phyloP scores from a whole-genome alignment of 2,329 filamentous ascomycete species.

The Aspergillus sp. region DNA sequence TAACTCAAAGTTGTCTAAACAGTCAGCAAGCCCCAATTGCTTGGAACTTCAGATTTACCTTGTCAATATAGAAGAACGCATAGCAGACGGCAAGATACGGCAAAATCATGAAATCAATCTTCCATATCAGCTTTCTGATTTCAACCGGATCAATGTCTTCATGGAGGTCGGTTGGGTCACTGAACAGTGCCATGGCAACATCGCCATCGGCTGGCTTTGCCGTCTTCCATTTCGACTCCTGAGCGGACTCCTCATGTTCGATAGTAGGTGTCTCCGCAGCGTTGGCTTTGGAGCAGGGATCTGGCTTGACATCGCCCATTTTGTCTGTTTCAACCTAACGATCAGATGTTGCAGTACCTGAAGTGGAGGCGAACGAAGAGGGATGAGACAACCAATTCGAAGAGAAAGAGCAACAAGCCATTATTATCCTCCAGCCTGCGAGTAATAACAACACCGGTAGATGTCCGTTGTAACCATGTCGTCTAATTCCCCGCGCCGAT shows the following conservation, averaged over 20 bases:
- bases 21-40: not conserved
- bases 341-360: not conserved
- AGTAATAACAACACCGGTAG: not conserved
- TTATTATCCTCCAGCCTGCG: not conserved
- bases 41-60: constrained; percentile 16
- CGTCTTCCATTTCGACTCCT: constrained; percentile 20
- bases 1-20: constrained; percentile 52
- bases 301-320: constrained; percentile 36
- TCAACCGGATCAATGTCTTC: constrained; percentile 42
- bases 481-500: constrained; percentile 31
- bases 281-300: constrained; percentile 15
- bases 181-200: constrained; percentile 47
- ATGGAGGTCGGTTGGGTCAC: constrained; percentile 42
- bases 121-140: constrained; percentile 44
- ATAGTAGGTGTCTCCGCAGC: constrained; percentile 17
- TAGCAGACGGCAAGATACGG: constrained; percentile 51
- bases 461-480: not conserved
- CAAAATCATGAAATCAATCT: constrained; percentile 55
- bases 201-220: constrained; percentile 37
- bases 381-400: constrained; percentile 38
- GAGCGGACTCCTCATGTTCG: constrained; percentile 22
- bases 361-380: constrained; percentile 28
- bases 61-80: constrained; percentile 47
- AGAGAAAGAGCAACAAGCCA: not conserved
- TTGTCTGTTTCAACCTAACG: constrained; percentile 34